Percentiles rank a stretch among this genome's conserved stretches.
These are phyloP conservation scores for Benincasa hispida DNA, from an alignment of 306 rosid species.

Conservation along the genomic window DNA sequence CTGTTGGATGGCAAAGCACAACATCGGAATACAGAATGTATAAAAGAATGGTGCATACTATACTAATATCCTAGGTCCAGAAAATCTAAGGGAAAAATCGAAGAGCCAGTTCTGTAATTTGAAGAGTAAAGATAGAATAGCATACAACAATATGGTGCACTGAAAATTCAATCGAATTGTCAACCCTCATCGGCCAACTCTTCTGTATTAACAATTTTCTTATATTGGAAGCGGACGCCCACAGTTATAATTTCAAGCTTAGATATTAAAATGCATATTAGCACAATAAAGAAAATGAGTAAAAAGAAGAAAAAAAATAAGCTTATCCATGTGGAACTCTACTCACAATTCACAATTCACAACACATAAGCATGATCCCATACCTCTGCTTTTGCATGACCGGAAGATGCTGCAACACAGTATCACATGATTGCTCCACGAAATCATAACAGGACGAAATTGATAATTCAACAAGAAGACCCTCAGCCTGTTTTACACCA, in stretches of 20 bases:
- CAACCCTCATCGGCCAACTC: background rate
- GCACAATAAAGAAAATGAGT: background rate
- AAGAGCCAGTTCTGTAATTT: background rate
- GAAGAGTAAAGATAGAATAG: background rate
- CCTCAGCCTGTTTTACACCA: slow-evolving; percentile 71
- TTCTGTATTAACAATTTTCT: background rate
- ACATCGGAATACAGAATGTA: background rate
- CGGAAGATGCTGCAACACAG: slow-evolving; percentile 60
- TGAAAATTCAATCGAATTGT: background rate
- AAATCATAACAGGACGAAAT: slow-evolving; percentile 75
- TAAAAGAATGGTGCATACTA: background rate
- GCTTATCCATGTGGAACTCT: background rate
- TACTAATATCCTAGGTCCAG: background rate
- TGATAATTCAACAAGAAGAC: slow-evolving; percentile 63
- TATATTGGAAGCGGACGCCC: background rate
- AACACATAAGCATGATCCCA: background rate
- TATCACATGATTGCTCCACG: slow-evolving; percentile 62
- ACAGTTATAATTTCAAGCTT: background rate
- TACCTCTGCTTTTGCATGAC: slow-evolving; percentile 71
- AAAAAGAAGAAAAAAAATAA: background rate
- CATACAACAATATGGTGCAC: background rate
- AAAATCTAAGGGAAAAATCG: background rate
- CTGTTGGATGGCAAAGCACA: background rate
- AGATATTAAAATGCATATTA: background rate
- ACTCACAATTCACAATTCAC: background rate